Evolutionary conservation across 768 basidiomycete genomes (phyloP), one percentile per base, ranked within the genome.

Genomic region (Tylopilus vinaceipallidus): DNA sequence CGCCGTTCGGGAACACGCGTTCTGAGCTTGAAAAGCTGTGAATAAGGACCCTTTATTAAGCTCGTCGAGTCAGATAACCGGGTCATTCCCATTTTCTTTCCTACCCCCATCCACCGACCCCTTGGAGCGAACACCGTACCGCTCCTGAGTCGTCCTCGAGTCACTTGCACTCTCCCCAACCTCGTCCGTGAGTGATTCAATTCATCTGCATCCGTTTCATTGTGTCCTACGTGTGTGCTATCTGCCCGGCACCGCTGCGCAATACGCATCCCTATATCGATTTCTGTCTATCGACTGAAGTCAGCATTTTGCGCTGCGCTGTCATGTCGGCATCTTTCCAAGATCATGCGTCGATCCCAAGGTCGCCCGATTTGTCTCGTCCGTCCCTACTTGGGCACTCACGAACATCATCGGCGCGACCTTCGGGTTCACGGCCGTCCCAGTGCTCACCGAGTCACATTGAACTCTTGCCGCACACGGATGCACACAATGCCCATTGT

Each of bases 1-100:
- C 56, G 52, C 50, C 47, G 23, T 37, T 52, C 54, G 55, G 63
- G 43, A 58, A 61, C 54, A 40, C 44, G 54, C 56, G 67, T 58
- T 66, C 66, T 69, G 68, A 68, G 66, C 51, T 68, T 69, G 68
- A 68, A 68, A 69, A 58, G 66, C 66, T 54, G 59, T 68, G 66
- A 60, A 55, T 55, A 55, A 38, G 22, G 23, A 20, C 27, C 43
- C 39, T 53, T 62, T 69, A 69, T 66, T 66, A 68, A 68, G 61
- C 53, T 14, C 39, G 6, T 36, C 63, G 68, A 68, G 66, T 68
- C 68, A 68, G 24, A 47, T 0, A 2, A 13, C 1, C 17, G 26
- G 26, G 36, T 16, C 29, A 42, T 54, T n/a, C 45, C 14, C 20
- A 47, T 55, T 49, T 42, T 48, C 54, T 41, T 30, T 19, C 49